phyloP scores from a whole-genome alignment of 306 rosid species.

The Acmispon strigosus region DNA sequence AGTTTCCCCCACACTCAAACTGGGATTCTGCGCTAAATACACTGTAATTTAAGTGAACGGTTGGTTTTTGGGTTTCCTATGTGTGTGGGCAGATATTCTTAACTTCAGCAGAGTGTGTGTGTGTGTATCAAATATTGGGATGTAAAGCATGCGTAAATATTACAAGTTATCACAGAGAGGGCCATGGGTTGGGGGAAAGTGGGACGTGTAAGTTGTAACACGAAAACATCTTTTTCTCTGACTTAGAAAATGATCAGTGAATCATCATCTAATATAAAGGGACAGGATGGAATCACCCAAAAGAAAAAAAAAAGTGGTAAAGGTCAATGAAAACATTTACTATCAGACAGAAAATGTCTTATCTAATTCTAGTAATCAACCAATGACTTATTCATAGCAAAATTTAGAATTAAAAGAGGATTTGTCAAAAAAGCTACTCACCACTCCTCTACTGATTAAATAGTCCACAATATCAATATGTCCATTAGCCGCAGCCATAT shows the following conservation, averaged over 20 bases:
- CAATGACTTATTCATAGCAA: background rate
- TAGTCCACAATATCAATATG: slow-evolving; percentile 59
- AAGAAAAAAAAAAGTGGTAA: background rate
- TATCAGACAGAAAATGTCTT: background rate
- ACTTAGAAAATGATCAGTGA: background rate
- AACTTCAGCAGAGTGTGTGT: too few relatives aligned
- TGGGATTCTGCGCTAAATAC: background rate
- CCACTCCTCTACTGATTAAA: slow-evolving; percentile 68
- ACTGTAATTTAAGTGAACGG: background rate
- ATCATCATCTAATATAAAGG: background rate
- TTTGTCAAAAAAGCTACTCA: slow-evolving; percentile 28
- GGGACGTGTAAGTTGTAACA: background rate
- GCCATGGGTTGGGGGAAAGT: background rate
- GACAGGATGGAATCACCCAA: background rate
- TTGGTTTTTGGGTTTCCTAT: background rate
- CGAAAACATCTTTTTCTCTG: background rate
- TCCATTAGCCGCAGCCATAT: slow-evolving; percentile 96
- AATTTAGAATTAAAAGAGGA: background rate
- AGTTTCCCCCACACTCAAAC: background rate
- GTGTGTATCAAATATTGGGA: background rate
- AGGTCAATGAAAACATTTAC: background rate
- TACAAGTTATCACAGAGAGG: background rate
- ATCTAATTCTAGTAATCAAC: background rate
- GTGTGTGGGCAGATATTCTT: background rate
- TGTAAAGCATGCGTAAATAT: background rate